These are phyloP conservation scores for Apiotrichum veenhuisii DNA, from an alignment of 1,284 basidiomycete species.

Conservation along the genomic window DNA sequence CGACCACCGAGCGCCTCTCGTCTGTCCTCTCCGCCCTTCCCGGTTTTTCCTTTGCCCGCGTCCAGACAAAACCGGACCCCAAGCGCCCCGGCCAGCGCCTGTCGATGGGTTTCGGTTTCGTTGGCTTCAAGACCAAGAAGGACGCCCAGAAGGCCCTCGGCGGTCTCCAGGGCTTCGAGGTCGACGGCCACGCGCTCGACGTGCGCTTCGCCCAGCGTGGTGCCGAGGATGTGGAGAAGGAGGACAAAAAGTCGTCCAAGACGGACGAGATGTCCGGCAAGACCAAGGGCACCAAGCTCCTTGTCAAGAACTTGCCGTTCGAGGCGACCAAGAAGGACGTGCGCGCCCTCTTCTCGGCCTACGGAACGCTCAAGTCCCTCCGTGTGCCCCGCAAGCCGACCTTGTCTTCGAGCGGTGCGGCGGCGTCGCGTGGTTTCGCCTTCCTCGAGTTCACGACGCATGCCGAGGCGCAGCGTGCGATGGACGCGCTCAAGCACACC, in stretches of 20 bases:
- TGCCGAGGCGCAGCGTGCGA: constrained; percentile 81
- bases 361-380: constrained; percentile 87
- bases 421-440: constrained; percentile 72
- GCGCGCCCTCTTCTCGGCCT: constrained; percentile 76
- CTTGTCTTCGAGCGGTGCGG: constrained; percentile 57
- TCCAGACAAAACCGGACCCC: constrained; percentile 87
- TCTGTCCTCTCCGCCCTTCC: constrained; percentile 72
- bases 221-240: constrained; percentile 59
- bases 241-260: constrained; percentile 40
- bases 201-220: constrained; percentile 87
- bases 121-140: constrained; percentile 77
- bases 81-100: constrained; percentile 61
- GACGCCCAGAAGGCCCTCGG: constrained; percentile 72
- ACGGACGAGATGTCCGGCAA: constrained; percentile 46
- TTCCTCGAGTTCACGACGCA: constrained; percentile 89
- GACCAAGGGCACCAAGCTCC: constrained; percentile 72
- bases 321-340: constrained; percentile 93
- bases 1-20: constrained; percentile 70
- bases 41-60: constrained; percentile 79
- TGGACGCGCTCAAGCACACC: constrained; percentile 78
- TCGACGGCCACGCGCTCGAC: constrained; percentile 82
- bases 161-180: constrained; percentile 72
- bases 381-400: constrained; percentile 84
- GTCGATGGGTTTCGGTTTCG: constrained; percentile 95
- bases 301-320: constrained; percentile 97